phyloP scores from a whole-genome alignment of 2,329 filamentous ascomycete species.

The Alternaria arbusti region DNA sequence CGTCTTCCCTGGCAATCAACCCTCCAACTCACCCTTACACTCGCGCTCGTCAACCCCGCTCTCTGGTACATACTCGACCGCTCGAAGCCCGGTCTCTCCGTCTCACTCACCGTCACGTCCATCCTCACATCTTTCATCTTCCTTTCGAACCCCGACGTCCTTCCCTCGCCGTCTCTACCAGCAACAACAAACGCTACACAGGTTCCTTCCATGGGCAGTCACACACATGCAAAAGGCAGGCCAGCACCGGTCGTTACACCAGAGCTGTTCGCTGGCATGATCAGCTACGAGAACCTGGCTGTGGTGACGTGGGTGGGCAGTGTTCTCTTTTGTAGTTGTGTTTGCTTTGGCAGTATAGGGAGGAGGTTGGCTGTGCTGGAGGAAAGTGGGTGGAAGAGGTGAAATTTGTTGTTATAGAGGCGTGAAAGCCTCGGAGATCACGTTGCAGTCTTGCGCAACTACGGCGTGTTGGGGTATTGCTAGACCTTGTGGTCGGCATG shows the following conservation, averaged over 20 bases:
- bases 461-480: neutral
- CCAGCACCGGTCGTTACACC: constrained; percentile 5
- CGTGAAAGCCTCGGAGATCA: neutral
- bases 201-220: constrained; percentile 9
- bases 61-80: constrained; percentile 97
- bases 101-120: constrained; percentile 76
- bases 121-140: constrained; percentile 77
- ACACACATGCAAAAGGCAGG: constrained; percentile 1
- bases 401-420: neutral
- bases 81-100: constrained; percentile 80
- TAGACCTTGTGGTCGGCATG: neutral
- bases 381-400: constrained; percentile 19
- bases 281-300: constrained; percentile 69
- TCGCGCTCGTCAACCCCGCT: constrained; percentile 89
- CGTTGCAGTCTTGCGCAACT: neutral
- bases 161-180: constrained; percentile 60
- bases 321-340: constrained; percentile 90
- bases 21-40: constrained; percentile 87
- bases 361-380: constrained; percentile 67
- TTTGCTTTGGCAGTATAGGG: constrained; percentile 97
- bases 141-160: constrained; percentile 76
- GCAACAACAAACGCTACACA: constrained; percentile 32
- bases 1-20: constrained; percentile 93
- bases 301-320: constrained; percentile 88
- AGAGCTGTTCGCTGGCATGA: constrained; percentile 59